Percentiles rank a stretch among this genome's conserved stretches.
These are phyloP conservation scores for Colletotrichum camelliae DNA, from an alignment of 2,329 filamentous ascomycete species.

Conservation along the genomic window DNA sequence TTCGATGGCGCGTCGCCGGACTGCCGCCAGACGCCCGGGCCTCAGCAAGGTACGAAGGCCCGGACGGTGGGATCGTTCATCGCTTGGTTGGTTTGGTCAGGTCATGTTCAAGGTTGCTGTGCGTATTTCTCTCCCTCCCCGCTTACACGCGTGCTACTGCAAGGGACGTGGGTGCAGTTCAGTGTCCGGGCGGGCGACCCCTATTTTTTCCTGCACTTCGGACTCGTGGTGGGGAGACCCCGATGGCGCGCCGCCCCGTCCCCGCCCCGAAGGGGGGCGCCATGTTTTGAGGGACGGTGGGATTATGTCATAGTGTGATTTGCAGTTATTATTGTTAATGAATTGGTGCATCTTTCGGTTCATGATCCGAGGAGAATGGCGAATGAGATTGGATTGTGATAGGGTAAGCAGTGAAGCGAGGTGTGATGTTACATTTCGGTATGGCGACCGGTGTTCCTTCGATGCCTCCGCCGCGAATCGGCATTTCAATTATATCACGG, in stretches of 20 bases:
- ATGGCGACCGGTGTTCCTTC: not conserved
- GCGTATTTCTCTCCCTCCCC: rapidly evolving
- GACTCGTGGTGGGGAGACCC: conserved; percentile 9
- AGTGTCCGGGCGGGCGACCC: not conserved
- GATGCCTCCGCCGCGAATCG: not conserved
- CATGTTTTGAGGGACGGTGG: not conserved
- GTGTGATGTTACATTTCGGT: not conserved
- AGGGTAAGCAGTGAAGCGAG: not conserved
- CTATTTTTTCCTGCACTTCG: not conserved
- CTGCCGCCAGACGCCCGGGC: conserved; percentile 11
- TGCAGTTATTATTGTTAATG: not conserved
- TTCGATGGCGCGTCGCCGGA: conserved; percentile 1
- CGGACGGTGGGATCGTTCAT: not conserved
- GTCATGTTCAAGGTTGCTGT: not conserved
- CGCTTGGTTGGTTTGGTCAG: not conserved
- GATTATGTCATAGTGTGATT: not conserved
- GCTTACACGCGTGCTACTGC: not conserved
- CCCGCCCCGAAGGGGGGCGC: not conserved
- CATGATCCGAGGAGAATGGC: not conserved
- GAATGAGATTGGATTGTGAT: rapidly evolving
- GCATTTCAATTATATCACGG: not conserved
- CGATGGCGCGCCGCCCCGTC: not conserved
- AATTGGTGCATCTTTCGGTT: not conserved
- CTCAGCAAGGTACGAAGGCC: conserved; percentile 9
- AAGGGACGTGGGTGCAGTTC: not conserved